Evolutionary conservation across 169 alveolate genomes (phyloP).

Genomic region (Babesia ovata): DNA sequence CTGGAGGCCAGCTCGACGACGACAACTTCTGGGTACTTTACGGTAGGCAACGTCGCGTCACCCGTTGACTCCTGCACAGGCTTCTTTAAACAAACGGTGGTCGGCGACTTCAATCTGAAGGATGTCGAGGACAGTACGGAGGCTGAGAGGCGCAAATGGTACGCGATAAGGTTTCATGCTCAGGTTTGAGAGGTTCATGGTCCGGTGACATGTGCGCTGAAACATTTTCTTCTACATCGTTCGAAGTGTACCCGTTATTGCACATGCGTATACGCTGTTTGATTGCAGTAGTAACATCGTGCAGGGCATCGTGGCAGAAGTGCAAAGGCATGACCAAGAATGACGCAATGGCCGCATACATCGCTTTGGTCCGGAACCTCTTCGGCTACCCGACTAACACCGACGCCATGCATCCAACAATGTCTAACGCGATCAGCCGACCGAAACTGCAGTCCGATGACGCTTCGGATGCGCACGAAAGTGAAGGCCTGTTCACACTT

Average conservation of each 20-base stretch:
- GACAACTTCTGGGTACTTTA: constrained; percentile 42
- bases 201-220: neutral
- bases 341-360: constrained; percentile 55
- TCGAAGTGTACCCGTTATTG: no score
- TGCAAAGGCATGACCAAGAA: constrained; percentile 37
- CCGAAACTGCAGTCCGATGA: neutral
- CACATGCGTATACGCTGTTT: neutral
- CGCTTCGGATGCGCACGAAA: neutral
- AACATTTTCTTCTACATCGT: no score
- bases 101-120: constrained; percentile 40
- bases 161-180: neutral
- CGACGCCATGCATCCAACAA: neutral
- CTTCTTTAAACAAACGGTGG: constrained; percentile 44
- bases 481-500: constrained; percentile 23
- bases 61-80: constrained; percentile 3
- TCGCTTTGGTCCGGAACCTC: constrained; percentile 9
- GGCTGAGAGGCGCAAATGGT: constrained; percentile 26
- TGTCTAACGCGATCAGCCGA: neutral
- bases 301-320: constrained; percentile 51
- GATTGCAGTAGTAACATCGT: neutral
- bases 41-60: constrained; percentile 11
- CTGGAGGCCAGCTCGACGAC: constrained; percentile 37
- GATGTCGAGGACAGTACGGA: neutral
- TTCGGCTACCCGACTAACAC: constrained; percentile 3
- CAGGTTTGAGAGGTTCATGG: neutral